Evolutionary conservation across 2,329 filamentous ascomycete species (phyloP), one percentile per base, ranked within the genome.

Genomic region (Epichloe sp.): DNA sequence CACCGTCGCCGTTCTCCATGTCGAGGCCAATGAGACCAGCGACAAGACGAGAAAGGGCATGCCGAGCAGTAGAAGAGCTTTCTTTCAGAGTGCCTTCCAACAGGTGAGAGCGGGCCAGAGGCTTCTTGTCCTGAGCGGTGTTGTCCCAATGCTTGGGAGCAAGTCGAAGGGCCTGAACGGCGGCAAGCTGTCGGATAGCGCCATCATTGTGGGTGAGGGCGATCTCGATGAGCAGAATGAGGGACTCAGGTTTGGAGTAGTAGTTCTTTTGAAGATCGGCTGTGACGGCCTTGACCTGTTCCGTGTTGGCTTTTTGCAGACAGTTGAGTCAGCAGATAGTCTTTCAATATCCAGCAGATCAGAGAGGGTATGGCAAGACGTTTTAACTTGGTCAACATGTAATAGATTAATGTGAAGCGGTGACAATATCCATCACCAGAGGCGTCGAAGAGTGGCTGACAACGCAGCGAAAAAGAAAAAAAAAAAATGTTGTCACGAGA

Each of bases 231-330:
- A 97, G 84, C 61, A 87, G 82, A 51, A 91, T 78, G 52, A 97
- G 81, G 15, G 88, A 88, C 62, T 89, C 80, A 40, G 91, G 85
- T 59, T 88, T 80, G 62, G 82, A 83, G 75, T 95, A 97, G 76
- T 88, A 97, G 71, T 86, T 87, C 70, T 94, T 93, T 71, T 95
- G 90, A 54, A 97, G 81, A 62, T 89, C 83, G 53, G 86, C 82
- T 17, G 91, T 98, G 56, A 90, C 88, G 58, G 86, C 82, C 79
- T 96, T 94, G 69, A 95, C 83, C 70, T 83, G 82, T 60, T 87
- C 82, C 58, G 89, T 95, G 71, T 95, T 85, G 65, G 93, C 89
- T 95, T 63, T 38, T 61, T 49, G 57, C 52, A 55, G 59, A 45
- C 56, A 60, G 44, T 56, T 55, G 44, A 55, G 67, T 73, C 58